Evolutionary conservation across 352 stramenopile species (phyloP).

Genomic region (Peronospora belbahrii): DNA sequence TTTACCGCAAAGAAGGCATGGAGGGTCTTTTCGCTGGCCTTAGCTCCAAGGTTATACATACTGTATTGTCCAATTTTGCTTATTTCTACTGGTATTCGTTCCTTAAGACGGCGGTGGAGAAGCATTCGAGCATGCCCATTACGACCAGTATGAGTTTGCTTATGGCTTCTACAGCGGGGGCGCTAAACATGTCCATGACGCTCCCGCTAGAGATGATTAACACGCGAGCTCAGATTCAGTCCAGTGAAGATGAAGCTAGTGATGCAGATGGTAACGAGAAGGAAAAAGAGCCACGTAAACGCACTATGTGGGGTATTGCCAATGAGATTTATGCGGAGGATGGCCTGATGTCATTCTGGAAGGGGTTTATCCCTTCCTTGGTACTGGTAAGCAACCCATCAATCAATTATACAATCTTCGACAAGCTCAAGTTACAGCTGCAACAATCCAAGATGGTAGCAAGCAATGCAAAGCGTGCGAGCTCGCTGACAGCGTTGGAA

Average conservation of each 20-base stretch:
- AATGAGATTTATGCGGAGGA: conserved; percentile 66
- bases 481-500: conserved; percentile 53
- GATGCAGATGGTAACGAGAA: conserved; percentile 28
- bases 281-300: conserved; percentile 15
- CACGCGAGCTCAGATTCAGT: conserved; percentile 69
- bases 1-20: conserved; percentile 57
- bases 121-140: conserved; percentile 35
- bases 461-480: conserved; percentile 27
- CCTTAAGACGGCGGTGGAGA: conserved; percentile 58
- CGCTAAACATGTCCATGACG: conserved; percentile 86
- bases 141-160: conserved; percentile 66
- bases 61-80: conserved; percentile 67
- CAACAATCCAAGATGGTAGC: conserved; percentile 46
- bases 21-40: conserved; percentile 59
- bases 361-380: conserved; percentile 82
- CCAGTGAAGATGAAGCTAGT: conserved; percentile 37
- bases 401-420: conserved; percentile 87
- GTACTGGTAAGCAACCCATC: conserved; percentile 84
- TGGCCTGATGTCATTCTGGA: conserved; percentile 75
- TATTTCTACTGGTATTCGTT: conserved; percentile 87
- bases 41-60: conserved; percentile 72
- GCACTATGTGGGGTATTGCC: conserved; percentile 40
- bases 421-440: conserved; percentile 72
- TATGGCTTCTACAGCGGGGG: conserved; percentile 65
- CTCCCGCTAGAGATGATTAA: conserved; percentile 85